Evolutionary conservation across 371 early-diverging fungal species (phyloP).

Genomic region (Phascolomyces articulosus): DNA sequence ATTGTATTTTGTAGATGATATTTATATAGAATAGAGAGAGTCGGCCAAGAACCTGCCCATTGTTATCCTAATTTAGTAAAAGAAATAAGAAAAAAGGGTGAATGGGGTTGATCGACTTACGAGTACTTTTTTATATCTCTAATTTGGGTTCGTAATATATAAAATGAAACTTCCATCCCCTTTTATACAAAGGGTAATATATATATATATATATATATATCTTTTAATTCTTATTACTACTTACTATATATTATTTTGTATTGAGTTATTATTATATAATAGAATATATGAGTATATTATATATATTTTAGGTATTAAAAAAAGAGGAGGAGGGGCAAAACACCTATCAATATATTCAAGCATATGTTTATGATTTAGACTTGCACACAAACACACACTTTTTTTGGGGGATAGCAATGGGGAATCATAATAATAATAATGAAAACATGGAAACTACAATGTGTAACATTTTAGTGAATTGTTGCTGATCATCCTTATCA

Average conservation of each 20-base stretch:
- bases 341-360: too few species aligned
- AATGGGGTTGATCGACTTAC: slow-evolving; percentile 2
- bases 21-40: too few species aligned
- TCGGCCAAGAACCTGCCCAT: slow-evolving; percentile 14
- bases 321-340: too few species aligned
- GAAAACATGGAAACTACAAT: slow-evolving; percentile 5
- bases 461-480: too few species aligned
- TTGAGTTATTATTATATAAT: too few species aligned
- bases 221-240: too few species aligned
- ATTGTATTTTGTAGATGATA: too few species aligned
- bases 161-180: neutral
- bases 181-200: neutral
- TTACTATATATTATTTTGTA: too few species aligned
- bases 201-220: neutral
- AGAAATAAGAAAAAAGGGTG: slow-evolving; percentile 1
- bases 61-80: slow-evolving; percentile 11
- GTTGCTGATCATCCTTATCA: slow-evolving; percentile 15
- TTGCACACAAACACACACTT: too few species aligned
- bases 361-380: too few species aligned
- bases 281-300: too few species aligned
- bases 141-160: too few species aligned
- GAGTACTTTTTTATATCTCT: slow-evolving; percentile 7
- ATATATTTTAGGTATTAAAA: neutral
- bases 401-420: neutral
- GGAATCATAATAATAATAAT: neutral